A percentile compares a stretch with the other conserved stretches of the same genome.
Evolutionary conservation across 2,329 filamentous ascomycete genomes (phyloP).

Genomic region (Diaporthe citri): DNA sequence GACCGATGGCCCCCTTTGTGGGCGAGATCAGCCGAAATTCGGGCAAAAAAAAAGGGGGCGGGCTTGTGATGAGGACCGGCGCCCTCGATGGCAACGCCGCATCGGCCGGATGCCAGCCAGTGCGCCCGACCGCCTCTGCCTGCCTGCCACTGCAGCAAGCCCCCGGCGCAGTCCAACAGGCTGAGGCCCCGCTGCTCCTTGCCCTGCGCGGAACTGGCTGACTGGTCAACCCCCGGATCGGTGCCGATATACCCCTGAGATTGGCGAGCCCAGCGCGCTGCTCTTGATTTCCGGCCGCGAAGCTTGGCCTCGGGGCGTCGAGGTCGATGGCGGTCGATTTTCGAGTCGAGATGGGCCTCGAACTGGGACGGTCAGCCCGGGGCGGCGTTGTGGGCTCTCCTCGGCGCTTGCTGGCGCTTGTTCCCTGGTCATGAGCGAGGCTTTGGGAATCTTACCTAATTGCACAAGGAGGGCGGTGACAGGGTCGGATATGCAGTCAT

Average conservation of each 20-base stretch:
- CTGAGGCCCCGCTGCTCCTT: neutral
- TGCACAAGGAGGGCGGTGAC: neutral
- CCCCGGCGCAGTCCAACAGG: neutral
- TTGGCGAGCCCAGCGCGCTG: constrained; percentile 21
- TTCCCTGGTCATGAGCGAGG: neutral
- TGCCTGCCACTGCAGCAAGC: neutral
- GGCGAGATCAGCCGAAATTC: constrained; percentile 28
- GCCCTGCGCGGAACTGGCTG: neutral
- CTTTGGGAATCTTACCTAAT: neutral
- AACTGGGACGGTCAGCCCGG: neutral
- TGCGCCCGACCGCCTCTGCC: constrained; percentile 3
- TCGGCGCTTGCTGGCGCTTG: neutral
- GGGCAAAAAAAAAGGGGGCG: constrained; percentile 1
- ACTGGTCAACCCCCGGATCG: constrained; percentile 5
- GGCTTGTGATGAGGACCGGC: constrained; percentile 24
- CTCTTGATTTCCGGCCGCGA: constrained; percentile 13
- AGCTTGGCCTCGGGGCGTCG: constrained; percentile 12
- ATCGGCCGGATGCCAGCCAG: constrained; percentile 18
- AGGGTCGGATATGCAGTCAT: neutral
- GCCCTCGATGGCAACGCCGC: constrained; percentile 1
- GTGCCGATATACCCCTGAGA: constrained; percentile 8
- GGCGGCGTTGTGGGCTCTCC: neutral
- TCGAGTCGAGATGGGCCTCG: neutral
- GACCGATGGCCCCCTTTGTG: constrained; percentile 16
- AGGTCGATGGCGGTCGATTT: constrained; percentile 24